These are phyloP conservation scores for Linaria vulgaris DNA, from an alignment of 257 asterid species.

Conservation along the genomic window DNA sequence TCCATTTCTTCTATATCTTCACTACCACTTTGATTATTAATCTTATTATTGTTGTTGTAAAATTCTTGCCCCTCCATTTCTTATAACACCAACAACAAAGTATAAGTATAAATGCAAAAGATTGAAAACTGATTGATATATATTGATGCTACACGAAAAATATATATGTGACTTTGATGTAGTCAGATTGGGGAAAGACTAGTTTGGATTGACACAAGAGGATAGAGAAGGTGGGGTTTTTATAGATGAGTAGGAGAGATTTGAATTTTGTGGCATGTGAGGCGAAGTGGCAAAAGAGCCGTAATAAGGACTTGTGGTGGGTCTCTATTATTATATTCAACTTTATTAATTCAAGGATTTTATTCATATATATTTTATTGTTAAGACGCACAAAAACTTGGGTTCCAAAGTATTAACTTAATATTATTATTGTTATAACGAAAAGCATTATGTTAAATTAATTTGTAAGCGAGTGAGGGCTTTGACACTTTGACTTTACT, in stretches of 20 bases:
- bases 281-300: constrained; percentile 36
- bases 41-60: constrained; percentile 18
- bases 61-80: constrained; percentile 17
- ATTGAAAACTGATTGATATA: constrained; percentile 22
- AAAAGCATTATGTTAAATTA: too few relatives aligned
- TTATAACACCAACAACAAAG: constrained; percentile 15
- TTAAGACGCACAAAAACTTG: neutral
- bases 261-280: constrained; percentile 17
- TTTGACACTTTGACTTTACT: constrained; percentile 66
- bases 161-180: neutral
- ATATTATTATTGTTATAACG: too few relatives aligned
- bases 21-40: neutral
- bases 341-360: too few relatives aligned
- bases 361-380: too few relatives aligned
- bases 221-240: constrained; percentile 41
- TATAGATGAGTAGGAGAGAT: constrained; percentile 37
- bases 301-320: constrained; percentile 36
- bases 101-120: too few relatives aligned
- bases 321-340: too few relatives aligned
- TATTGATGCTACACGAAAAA: neutral
- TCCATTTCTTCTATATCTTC: constrained; percentile 37
- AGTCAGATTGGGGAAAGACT: too few relatives aligned
- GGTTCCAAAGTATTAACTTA: neutral
- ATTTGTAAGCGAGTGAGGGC: constrained; percentile 33
- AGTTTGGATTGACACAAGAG: constrained; percentile 34